Base-by-base conservation (phyloP, 306 rosid species). In the Trichosanthes cucumerina region DNA sequence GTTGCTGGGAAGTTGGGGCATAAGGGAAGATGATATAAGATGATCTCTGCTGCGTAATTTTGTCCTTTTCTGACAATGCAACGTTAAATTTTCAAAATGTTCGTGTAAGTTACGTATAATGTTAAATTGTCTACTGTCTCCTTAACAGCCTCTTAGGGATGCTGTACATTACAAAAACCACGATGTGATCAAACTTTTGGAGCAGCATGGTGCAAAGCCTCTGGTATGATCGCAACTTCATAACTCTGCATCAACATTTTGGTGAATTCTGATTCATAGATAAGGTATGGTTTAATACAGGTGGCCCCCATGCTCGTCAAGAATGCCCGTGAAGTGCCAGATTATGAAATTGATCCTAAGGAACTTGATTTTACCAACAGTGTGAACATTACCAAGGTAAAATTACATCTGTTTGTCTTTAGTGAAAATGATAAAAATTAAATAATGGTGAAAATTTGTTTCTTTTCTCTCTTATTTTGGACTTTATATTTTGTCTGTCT, bases 281-380 rank as follows among this genome's bases (percentile, higher is more conserved):
- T 14, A 26, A 46, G 53, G 16, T n/a, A 78, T 82, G 85, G 66
- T 70, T 9, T 78, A 19, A 39, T 81, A 84, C 84, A 95, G 97
- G 81, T 85, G 90, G 90, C 96, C 39, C 88, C 96, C 47, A 95
- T 95, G 97, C 96, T 86, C 74, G 98, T 94, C 47, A 77, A 75
- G 49, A 81, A 90, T 81, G 88, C 96, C 8, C 91, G 97, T 21
- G 96, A 94, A 86, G 90, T 94, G 50, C 98, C 98, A 1, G 97
- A 94, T 26, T 94, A 94, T 78, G 98, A 94, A 89, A 92, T 94
- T 76, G 80, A 92, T 84, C 87, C 97, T 6, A 89, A 85, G 81
- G 98, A 94, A 56, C 91, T 94, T 79, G 98, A 94, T 89, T 94
- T 94, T 82, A 87, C 92, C 66, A 71, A 86, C 84, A 92, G 96